A percentile compares a stretch with the other conserved stretches of the same genome.
phyloP scores from a whole-genome alignment of 257 asterid genomes.

The Forsythia viridissima region DNA sequence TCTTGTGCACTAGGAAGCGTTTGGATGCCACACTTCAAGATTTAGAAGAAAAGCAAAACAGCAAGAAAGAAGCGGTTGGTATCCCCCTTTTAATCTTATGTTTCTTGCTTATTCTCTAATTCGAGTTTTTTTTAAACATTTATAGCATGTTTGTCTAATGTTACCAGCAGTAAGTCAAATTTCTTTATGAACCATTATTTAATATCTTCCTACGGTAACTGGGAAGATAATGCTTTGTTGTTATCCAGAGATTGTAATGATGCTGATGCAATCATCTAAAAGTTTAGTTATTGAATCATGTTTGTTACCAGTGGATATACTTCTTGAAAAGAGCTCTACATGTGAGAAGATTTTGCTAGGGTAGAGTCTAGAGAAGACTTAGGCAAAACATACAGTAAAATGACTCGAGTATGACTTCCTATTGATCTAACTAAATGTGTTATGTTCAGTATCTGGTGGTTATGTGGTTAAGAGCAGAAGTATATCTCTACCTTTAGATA shows the following conservation, averaged over 20 bases:
- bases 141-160: background rate
- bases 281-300: background rate
- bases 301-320: background rate
- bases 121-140: background rate
- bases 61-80: conserved; percentile 93
- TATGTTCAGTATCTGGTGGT: background rate
- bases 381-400: background rate
- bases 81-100: conserved; percentile 14
- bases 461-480: background rate
- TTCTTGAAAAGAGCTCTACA: background rate
- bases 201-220: background rate
- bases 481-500: background rate
- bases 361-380: background rate
- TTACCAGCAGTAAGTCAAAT: background rate
- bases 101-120: background rate
- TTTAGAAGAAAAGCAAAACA: conserved; percentile 87
- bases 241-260: background rate
- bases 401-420: background rate
- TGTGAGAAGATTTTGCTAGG: background rate
- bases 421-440: background rate
- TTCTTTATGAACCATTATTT: background rate
- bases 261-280: background rate
- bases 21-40: conserved; percentile 81
- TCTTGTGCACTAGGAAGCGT: conserved; percentile 65
- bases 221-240: background rate